Percentiles rank a stretch among this genome's conserved stretches.
These are phyloP conservation scores for Russula griseocarnosa DNA, from an alignment of 768 basidiomycete genomes.

Conservation along the genomic window DNA sequence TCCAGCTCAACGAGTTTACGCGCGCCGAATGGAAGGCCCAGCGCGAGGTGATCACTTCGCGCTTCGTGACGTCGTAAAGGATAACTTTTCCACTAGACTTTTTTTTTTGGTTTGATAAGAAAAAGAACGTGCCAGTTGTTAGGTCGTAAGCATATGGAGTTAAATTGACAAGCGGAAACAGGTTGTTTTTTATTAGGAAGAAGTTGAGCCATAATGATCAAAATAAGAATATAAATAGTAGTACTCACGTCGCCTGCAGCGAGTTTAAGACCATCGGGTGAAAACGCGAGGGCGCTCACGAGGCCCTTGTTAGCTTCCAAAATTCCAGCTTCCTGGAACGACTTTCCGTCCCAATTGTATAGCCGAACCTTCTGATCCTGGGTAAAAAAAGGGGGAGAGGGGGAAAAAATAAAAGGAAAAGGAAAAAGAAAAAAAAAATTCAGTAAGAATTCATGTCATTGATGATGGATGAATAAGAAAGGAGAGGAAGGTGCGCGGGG, in stretches of 20 bases:
- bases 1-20: constrained; percentile 75
- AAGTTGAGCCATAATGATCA: neutral
- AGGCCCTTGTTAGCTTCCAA: constrained; percentile 67
- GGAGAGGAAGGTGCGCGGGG: neutral
- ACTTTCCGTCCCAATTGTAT: constrained; percentile 65
- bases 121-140: neutral
- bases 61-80: constrained; percentile 66
- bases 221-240: neutral
- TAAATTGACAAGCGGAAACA: neutral
- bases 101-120: neutral
- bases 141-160: neutral
- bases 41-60: constrained; percentile 65
- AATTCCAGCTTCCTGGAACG: constrained; percentile 50
- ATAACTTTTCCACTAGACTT: constrained; percentile 80
- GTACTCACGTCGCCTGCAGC: constrained; percentile 81
- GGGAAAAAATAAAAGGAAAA: neutral
- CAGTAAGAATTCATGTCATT: neutral
- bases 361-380: constrained; percentile 76
- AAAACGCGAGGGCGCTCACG: constrained; percentile 74
- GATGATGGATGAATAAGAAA: neutral
- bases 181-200: neutral
- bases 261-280: constrained; percentile 67
- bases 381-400: neutral
- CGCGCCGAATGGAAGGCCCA: constrained; percentile 89
- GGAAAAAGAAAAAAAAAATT: neutral